Evolutionary conservation across 495 filamentous ascomycete species (phyloP), one percentile per base, ranked within the genome.

Genomic region (Penicillium mononematosum): DNA sequence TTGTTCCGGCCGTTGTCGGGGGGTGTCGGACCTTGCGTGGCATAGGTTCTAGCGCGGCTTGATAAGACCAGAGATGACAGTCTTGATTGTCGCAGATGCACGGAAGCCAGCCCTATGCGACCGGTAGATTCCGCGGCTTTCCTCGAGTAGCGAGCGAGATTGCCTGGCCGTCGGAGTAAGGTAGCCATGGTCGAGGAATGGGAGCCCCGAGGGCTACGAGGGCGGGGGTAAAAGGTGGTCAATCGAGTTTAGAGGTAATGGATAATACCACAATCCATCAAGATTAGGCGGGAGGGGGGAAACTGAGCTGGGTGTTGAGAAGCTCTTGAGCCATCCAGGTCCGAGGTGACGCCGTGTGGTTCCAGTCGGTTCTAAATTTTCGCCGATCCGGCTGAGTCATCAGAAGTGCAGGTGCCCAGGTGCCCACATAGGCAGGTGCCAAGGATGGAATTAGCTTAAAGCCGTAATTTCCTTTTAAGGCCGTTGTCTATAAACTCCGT

Each of bases 151-250:
- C 83, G 80, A 71, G 83, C 81, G 70, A 88, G 68, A 71, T 81
- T 78, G 72, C 82, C 79, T 67, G 87, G 82, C 70, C 83, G 84
- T 65, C 85, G 83, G 58, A 89, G 75, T 63, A 87, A 67, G 69
- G 79, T 78, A 67, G 85, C 82, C 85, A 88, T 88, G 69, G 65
- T 78, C 73, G 75, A 74, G 70, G 70, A 70, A 62, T 56, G 58
- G 62, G 61, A 68, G 73, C 72, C 74, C 71, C 61, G 57, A 70
- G 65, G 75, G 64, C 70, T 60, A 43, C 50, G 58, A 57, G 50
- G 52, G 58, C 48, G 62, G 64, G 51, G 54, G 62, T 58, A 55
- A 43, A 56, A 42, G 58, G 48, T 67, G 52, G 62, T 66, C 58
- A 64, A 70, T 70, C 64, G 62, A 51, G 49, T 60, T 64, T 42